These are phyloP conservation scores for Pelargonium myrrhifolium DNA, from an alignment of 441 rosid species.

Conservation along the genomic window DNA sequence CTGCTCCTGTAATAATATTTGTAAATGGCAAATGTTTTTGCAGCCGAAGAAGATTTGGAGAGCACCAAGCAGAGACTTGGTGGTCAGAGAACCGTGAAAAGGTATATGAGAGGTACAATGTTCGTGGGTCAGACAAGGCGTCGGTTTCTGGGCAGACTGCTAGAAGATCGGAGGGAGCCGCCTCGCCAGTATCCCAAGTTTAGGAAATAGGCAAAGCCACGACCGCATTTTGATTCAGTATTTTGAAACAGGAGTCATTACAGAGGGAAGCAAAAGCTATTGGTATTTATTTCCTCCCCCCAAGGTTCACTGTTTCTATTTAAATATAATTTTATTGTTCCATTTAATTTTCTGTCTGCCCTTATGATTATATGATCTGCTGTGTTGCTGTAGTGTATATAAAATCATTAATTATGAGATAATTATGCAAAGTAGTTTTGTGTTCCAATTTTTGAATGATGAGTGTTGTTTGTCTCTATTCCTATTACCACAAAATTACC, in stretches of 20 bases:
- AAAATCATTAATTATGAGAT: constrained; percentile 29
- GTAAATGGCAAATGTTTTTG: constrained; percentile 16
- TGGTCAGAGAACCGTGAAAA: constrained; percentile 96
- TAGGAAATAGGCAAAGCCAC: background rate
- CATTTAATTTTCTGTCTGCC: constrained; percentile 25
- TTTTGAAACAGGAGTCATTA: constrained; percentile 9
- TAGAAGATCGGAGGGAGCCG: constrained; percentile 58
- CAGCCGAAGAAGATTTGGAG: constrained; percentile 91
- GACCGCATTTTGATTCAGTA: constrained; percentile 13
- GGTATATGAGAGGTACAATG: constrained; percentile 74
- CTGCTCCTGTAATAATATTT: too few species aligned
- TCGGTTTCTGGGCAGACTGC: constrained; percentile 48
- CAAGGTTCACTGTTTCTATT: constrained; percentile 1
- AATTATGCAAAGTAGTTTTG: background rate
- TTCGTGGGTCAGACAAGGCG: constrained; percentile 65
- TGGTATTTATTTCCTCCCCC: constrained; percentile 12
- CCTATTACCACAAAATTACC: too few species aligned
- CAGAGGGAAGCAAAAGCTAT: constrained; percentile 18
- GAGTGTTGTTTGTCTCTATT: too few species aligned
- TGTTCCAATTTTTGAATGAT: too few species aligned
- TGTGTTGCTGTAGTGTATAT: constrained; percentile 58
- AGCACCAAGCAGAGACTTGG: constrained; percentile 95
- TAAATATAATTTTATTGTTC: constrained; percentile 15
- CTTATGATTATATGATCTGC: constrained; percentile 20
- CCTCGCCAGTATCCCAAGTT: constrained; percentile 45